Evolutionary conservation across 192 early-diverging fungal species (phyloP).

Genomic region (Umbelopsis sp.): DNA sequence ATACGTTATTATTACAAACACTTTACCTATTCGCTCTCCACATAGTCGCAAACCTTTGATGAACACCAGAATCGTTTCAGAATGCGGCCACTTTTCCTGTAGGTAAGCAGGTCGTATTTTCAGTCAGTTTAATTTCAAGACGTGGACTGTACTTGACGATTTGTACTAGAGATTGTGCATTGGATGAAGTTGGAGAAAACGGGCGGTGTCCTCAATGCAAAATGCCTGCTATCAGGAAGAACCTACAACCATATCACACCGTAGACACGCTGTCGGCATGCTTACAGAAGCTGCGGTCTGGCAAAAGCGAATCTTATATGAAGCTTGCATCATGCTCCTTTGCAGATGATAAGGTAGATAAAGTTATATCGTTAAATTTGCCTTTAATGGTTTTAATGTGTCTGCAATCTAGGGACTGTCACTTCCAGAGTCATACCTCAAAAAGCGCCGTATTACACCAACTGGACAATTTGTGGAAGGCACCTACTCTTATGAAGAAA

Average conservation of each 20-base stretch:
- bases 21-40: too few species aligned
- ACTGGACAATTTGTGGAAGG: too few species aligned
- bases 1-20: too few species aligned
- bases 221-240: constrained; percentile 2
- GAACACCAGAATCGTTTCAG: too few species aligned
- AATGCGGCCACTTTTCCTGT: too few species aligned
- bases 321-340: background rate
- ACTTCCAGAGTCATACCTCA: background rate
- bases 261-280: background rate
- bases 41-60: too few species aligned
- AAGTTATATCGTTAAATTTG: background rate
- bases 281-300: background rate
- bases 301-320: background rate
- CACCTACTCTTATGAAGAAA: too few species aligned
- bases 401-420: background rate
- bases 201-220: background rate
- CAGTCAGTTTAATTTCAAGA: too few species aligned
- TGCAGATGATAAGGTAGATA: background rate
- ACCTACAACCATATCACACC: background rate
- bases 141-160: too few species aligned
- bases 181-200: background rate
- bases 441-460: too few species aligned
- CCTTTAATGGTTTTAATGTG: background rate
- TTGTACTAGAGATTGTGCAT: background rate
- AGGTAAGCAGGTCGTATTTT: too few species aligned